Evolutionary conservation across 208 protist genomes (phyloP).

Genomic region (Angomonas ambiguus): DNA sequence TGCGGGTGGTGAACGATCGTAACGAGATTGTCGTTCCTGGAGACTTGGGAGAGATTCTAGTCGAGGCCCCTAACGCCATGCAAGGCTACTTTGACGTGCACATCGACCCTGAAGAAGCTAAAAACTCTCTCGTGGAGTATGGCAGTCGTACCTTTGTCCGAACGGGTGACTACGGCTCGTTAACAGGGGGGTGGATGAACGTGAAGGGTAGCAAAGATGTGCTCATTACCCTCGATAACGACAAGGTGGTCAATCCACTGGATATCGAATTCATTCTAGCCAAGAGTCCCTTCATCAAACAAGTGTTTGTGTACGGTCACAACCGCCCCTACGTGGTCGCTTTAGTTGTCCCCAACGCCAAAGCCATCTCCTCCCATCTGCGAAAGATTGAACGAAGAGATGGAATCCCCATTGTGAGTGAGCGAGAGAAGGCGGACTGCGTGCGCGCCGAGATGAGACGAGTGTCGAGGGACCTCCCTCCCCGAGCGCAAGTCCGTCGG

Average conservation of each 20-base stretch:
- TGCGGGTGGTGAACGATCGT: slow-evolving; percentile 88
- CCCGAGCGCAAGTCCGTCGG: slow-evolving; percentile 76
- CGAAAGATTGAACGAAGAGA: slow-evolving; percentile 86
- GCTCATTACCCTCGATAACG: slow-evolving; percentile 77
- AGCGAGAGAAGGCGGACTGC: slow-evolving; percentile 88
- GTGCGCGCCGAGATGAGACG: slow-evolving; percentile 80
- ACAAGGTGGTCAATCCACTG: slow-evolving; percentile 75
- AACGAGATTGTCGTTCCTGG: slow-evolving; percentile 88
- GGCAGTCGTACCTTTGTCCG: slow-evolving; percentile 87
- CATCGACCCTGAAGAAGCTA: slow-evolving; percentile 83
- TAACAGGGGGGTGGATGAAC: slow-evolving; percentile 83
- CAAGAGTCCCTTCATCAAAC: slow-evolving; percentile 86
- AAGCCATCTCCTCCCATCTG: slow-evolving; percentile 80
- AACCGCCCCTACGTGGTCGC: slow-evolving; percentile 69
- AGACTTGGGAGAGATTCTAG: slow-evolving; percentile 80
- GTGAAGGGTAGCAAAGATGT: slow-evolving; percentile 83
- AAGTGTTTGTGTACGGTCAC: slow-evolving; percentile 78
- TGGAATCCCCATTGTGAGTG: slow-evolving; percentile 83
- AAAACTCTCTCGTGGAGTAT: slow-evolving; percentile 85
- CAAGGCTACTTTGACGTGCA: slow-evolving; percentile 90
- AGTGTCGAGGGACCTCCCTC: slow-evolving; percentile 68
- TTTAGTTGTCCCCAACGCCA: slow-evolving; percentile 79
- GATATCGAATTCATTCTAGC: slow-evolving; percentile 70
- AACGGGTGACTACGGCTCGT: slow-evolving; percentile 83
- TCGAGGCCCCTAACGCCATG: slow-evolving; percentile 86